Evolutionary conservation across 2,329 filamentous ascomycete genomes (phyloP).

Genomic region (Botrytis sinoallii): DNA sequence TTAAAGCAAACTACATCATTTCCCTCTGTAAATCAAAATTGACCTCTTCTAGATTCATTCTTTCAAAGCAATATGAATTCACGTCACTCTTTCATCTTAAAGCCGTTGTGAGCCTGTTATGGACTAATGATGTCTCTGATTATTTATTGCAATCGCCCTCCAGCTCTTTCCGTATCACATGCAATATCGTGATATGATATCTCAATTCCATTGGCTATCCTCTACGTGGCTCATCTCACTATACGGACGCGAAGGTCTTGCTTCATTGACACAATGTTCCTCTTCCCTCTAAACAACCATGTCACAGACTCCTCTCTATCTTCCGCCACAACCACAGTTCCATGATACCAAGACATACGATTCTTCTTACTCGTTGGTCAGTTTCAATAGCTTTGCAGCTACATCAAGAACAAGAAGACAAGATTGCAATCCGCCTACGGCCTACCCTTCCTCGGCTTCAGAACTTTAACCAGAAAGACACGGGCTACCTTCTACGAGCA

Average conservation of each 20-base stretch:
- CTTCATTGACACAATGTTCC: background rate
- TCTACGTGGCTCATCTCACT: background rate
- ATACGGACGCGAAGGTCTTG: background rate
- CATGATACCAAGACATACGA: background rate
- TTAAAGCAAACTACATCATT: rapidly evolving
- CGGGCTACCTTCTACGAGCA: background rate
- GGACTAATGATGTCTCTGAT: background rate
- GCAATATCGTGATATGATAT: background rate
- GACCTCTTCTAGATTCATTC: background rate
- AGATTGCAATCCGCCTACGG: background rate
- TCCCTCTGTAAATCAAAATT: too few relatives aligned
- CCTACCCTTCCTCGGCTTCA: too few relatives aligned
- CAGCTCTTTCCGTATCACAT: background rate
- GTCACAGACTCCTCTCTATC: background rate
- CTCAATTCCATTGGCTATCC: background rate
- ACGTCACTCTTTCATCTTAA: background rate
- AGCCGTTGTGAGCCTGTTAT: background rate
- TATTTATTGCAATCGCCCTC: background rate
- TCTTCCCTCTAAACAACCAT: background rate
- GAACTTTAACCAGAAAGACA: background rate
- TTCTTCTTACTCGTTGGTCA: background rate
- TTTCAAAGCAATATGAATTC: background rate
- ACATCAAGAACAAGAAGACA: background rate
- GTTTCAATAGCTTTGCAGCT: background rate
- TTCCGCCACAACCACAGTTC: background rate